phyloP scores from a whole-genome alignment of 495 filamentous ascomycete genomes.

The Collariella sp. region DNA sequence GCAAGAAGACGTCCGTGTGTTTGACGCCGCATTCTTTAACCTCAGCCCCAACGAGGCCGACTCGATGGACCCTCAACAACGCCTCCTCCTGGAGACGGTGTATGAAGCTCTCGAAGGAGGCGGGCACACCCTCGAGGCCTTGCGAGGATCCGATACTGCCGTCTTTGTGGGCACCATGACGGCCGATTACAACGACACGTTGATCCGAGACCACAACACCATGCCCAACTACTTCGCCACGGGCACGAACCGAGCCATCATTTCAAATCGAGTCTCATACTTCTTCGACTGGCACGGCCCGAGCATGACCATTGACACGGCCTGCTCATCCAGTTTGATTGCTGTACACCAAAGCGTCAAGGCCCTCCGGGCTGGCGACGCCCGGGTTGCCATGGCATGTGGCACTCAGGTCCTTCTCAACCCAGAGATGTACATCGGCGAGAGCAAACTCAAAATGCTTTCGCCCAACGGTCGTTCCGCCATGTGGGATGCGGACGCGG shows the following conservation, averaged over 20 bases:
- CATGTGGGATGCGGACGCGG: conserved; percentile 22
- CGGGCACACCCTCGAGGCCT: conserved; percentile 41
- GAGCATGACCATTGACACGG: conserved; percentile 41
- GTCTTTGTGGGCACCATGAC: conserved; percentile 33
- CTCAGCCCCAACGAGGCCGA: conserved; percentile 52
- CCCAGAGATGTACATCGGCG: conserved; percentile 17
- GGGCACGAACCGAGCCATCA: conserved; percentile 23
- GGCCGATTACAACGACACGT: conserved; percentile 23
- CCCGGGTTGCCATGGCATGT: conserved; percentile 30
- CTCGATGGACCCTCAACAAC: conserved; percentile 59
- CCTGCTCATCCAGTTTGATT: conserved; percentile 47
- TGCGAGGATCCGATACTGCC: conserved; percentile 2
- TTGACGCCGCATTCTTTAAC: conserved; percentile 49
- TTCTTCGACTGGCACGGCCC: conserved; percentile 39
- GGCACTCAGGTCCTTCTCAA: conserved; percentile 24
- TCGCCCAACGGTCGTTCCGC: not conserved
- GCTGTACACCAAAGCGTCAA: conserved; percentile 42
- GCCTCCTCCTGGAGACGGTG: conserved; percentile 62
- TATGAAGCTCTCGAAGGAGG: conserved; percentile 77
- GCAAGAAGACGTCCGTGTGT: conserved; percentile 36
- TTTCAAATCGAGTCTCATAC: conserved; percentile 46
- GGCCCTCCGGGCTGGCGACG: conserved; percentile 21
- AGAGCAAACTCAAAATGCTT: not conserved
- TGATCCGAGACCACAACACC: not conserved
- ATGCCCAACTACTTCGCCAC: conserved; percentile 40